phyloP scores from a whole-genome alignment of 768 basidiomycete genomes.

The Tylopilus sp. region DNA sequence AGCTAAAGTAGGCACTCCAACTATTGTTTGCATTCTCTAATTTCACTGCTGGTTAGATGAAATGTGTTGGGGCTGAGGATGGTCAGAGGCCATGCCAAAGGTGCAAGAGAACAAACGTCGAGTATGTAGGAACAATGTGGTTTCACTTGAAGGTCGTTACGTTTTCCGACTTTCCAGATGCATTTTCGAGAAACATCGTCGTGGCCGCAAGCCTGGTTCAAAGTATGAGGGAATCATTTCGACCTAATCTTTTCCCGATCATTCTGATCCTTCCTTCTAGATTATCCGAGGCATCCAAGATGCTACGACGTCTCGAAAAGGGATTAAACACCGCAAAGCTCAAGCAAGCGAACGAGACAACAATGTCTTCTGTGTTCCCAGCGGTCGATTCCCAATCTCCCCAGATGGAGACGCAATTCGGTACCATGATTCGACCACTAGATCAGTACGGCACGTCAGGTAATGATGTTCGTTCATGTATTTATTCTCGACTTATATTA shows the following conservation, averaged over 20 bases:
- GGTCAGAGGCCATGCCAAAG: constrained; percentile 79
- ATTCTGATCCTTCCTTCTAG: constrained; percentile 38
- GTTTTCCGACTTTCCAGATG: constrained; percentile 46
- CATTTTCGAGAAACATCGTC: constrained; percentile 84
- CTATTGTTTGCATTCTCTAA: constrained; percentile 10
- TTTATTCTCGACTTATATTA: constrained; percentile 4
- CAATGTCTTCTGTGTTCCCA: constrained; percentile 32
- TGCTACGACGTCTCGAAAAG: constrained; percentile 84
- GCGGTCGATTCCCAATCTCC: constrained; percentile 31
- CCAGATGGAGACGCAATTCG: constrained; percentile 26
- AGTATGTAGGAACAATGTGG: constrained; percentile 43
- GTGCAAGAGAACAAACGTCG: constrained; percentile 75
- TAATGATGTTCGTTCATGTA: constrained; percentile 7
- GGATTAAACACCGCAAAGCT: constrained; percentile 73
- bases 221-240: constrained; percentile 50
- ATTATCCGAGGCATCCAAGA: constrained; percentile 85
- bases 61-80: constrained; percentile 87
- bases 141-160: constrained; percentile 7
- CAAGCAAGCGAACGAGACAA: constrained; percentile 48
- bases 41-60: constrained; percentile 60
- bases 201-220: constrained; percentile 85
- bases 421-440: constrained; percentile 28
- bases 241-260: background rate
- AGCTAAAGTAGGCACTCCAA: constrained; percentile 57
- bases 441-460: constrained; percentile 31